Evolutionary conservation across 139 green algal species (phyloP), one percentile per base, ranked within the genome.

Genomic region (Monoraphidium neglectum): DNA sequence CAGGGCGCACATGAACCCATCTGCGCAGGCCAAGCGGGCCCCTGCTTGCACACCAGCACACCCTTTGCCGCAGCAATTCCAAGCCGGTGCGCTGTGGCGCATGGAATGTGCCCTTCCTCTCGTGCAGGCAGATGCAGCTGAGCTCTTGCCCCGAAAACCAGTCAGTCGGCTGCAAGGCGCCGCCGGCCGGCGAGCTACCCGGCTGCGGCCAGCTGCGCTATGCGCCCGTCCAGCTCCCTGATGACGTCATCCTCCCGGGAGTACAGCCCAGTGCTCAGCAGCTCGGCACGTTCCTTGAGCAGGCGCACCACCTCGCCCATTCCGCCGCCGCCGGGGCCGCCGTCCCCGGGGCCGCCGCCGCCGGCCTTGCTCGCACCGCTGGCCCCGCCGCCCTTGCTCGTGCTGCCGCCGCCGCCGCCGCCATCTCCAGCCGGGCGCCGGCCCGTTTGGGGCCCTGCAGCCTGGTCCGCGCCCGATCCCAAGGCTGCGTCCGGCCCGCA

Each of bases 241-340:
- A 86, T 46, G 4, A 82, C 70, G 0, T 37, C 33, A 40, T 86
- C 76, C 12, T 80, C 70, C 6, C 49, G 51, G 0, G 30, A 26
- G 56, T 86, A 77, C 70, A 77, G 26, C 13, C 80, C 72, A 59
- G 38, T 87, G 12, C 57, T 54, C 37, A 92, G 70, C 72, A 92
- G 81, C 71, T 89, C 87, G 40, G 63, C 76, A 75, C 83, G 80
- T 38, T 88, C 83, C 4, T 70, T 68, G 10, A 86, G 76, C 56
- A 92, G 72, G n/a, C 87, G 79, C 35, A 68, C 47, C n/a, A 90
- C 46, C 78, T 92, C 83, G 5, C 33, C 53, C 68, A 82, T 30
- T 35, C 60, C 66, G 8, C n/a, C 65, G 15, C 16, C 43, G 8
- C 13, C 30, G 37, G 21, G 38, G 23, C 32, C n/a, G 8, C 16